Evolutionary conservation across 495 filamentous ascomycete genomes (phyloP).

Genomic region (Bacidia rubella): DNA sequence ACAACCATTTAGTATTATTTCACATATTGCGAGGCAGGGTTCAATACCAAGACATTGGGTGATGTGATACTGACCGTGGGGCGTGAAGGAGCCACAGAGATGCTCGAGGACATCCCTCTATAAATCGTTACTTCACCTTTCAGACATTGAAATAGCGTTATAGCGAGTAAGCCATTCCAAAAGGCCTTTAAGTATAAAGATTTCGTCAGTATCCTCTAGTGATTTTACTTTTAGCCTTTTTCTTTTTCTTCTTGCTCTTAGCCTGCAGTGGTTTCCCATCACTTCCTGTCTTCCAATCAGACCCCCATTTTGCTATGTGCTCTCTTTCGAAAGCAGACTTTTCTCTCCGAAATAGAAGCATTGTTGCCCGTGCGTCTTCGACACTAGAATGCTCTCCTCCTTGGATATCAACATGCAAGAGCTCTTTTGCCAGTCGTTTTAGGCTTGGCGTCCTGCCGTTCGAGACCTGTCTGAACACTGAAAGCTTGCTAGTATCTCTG

Average conservation of each 20-base stretch:
- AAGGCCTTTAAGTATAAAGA: too few species aligned
- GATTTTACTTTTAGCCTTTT: conserved; percentile 14
- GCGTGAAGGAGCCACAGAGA: conserved; percentile 49
- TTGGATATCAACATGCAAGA: conserved; percentile 77
- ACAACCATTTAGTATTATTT: conserved; percentile 47
- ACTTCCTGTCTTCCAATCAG: conserved; percentile 28
- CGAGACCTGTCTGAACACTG: conserved; percentile 57
- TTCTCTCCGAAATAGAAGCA: conserved; percentile 69
- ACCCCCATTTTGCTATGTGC: conserved; percentile 49
- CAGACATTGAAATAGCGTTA: neutral
- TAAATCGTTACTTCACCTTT: conserved; percentile 15
- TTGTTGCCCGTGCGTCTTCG: conserved; percentile 80
- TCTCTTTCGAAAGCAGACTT: conserved; percentile 76
- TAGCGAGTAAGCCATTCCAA: too few species aligned
- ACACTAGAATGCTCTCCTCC: conserved; percentile 58
- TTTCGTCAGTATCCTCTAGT: neutral
- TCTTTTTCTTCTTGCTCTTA: conserved; percentile 37
- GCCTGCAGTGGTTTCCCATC: conserved; percentile 36
- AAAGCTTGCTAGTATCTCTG: conserved; percentile 70
- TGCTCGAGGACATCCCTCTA: conserved; percentile 52
- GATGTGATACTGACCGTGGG: conserved; percentile 56
- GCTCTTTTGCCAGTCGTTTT: conserved; percentile 58
- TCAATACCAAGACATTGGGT: conserved; percentile 52
- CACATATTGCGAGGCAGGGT: conserved; percentile 58
- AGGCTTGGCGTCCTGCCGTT: conserved; percentile 67